Evolutionary conservation across 1,284 basidiomycete genomes (phyloP).

Genomic region (Lignosus rhinocerotis): DNA sequence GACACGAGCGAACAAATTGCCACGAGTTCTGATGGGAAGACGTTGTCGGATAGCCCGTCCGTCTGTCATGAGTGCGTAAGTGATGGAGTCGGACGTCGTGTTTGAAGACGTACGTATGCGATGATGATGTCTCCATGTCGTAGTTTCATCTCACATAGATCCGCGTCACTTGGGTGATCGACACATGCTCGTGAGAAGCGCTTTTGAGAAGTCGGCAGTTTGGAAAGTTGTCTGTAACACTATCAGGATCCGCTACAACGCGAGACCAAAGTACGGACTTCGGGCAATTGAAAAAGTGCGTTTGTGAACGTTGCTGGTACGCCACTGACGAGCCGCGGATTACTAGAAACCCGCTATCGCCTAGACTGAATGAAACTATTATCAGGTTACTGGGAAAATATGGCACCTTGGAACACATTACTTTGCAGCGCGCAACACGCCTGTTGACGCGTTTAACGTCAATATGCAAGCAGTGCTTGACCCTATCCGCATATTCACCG

Average conservation of each 20-base stretch:
- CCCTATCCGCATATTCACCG: constrained; percentile 44
- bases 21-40: constrained; percentile 71
- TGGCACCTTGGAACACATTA: constrained; percentile 36
- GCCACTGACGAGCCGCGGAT: constrained; percentile 69
- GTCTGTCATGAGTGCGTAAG: constrained; percentile 51
- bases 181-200: constrained; percentile 48
- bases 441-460: constrained; percentile 75
- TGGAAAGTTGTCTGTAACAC: constrained; percentile 62
- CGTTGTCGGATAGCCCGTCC: constrained; percentile 87
- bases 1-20: constrained; percentile 67
- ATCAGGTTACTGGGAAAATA: background rate
- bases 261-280: constrained; percentile 42
- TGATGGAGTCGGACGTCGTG: background rate
- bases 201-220: constrained; percentile 50
- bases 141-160: constrained; percentile 61
- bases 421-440: constrained; percentile 80
- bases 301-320: constrained; percentile 66
- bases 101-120: constrained; percentile 55
- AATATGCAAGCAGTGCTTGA: constrained; percentile 86
- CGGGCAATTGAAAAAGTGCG: constrained; percentile 84
- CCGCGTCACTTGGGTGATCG: constrained; percentile 70
- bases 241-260: too few species aligned
- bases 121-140: constrained; percentile 75
- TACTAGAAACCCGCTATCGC: constrained; percentile 84
- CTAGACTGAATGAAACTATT: constrained; percentile 53